phyloP scores from a whole-genome alignment of 768 basidiomycete genomes.

The Hysterangium stoloniferum region DNA sequence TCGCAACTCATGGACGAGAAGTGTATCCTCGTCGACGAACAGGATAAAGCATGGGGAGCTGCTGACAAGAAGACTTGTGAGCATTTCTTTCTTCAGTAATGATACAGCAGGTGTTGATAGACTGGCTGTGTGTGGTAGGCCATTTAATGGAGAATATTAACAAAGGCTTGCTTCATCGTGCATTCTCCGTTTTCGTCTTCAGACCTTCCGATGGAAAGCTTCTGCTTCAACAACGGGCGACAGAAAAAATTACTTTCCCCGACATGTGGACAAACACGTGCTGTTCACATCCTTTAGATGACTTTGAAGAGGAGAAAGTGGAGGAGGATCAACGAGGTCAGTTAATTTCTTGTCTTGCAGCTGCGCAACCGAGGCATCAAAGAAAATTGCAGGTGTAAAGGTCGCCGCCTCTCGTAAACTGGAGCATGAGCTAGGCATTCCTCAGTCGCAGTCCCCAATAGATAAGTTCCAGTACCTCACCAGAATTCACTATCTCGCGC shows the following conservation, averaged over 20 bases:
- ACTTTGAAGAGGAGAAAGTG: slow-evolving; percentile 77
- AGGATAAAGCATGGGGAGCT: slow-evolving; percentile 79
- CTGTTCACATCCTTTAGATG: slow-evolving; percentile 93
- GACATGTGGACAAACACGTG: slow-evolving; percentile 99
- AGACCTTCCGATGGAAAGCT: slow-evolving; percentile 89
- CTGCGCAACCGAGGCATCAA: background rate
- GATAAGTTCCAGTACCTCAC: slow-evolving; percentile 92
- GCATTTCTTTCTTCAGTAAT: slow-evolving; percentile 20
- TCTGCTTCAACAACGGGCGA: slow-evolving; percentile 87
- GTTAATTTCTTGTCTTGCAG: slow-evolving; percentile 8
- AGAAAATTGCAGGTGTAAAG: slow-evolving; percentile 54
- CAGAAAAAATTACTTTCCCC: slow-evolving; percentile 99
- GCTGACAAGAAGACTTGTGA: slow-evolving; percentile 94
- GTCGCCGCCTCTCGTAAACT: slow-evolving; percentile 93
- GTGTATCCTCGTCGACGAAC: slow-evolving; percentile 85
- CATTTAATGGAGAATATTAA: slow-evolving; percentile 97
- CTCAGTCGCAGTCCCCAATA: slow-evolving; percentile 61
- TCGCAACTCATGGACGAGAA: slow-evolving; percentile 93
- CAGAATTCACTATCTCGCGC: slow-evolving; percentile 94
- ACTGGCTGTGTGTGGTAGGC: slow-evolving; percentile 39
- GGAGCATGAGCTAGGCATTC: slow-evolving; percentile 94
- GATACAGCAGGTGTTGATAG: too few species aligned
- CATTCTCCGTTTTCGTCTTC: slow-evolving; percentile 97
- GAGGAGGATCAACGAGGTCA: slow-evolving; percentile 49
- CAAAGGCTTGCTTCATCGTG: slow-evolving; percentile 90